A percentile compares a stretch with the other conserved stretches of the same genome.
Conservation (phyloP, 192 early-diverging fungal species). For the Geranomyces variabilis region DNA sequence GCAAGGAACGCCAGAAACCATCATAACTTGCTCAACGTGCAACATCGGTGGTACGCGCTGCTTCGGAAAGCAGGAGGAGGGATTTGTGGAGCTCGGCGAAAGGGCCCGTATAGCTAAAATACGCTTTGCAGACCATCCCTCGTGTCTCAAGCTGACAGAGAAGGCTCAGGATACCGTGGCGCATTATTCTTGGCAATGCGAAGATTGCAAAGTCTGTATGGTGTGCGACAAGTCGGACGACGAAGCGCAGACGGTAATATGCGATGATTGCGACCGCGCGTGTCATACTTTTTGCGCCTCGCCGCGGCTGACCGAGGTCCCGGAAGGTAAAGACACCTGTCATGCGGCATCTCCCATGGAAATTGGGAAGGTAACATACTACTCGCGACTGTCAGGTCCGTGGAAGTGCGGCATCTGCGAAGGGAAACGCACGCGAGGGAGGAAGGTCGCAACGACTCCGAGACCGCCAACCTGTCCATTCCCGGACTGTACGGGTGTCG, state of each 20-base stretch:
- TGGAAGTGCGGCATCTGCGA: conserved; percentile 21
- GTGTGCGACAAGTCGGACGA: conserved; percentile 10
- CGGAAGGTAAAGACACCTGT: conserved; percentile 54
- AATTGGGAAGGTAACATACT: neutral
- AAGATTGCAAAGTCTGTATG: conserved; percentile 32
- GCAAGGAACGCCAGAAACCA: conserved; percentile 12
- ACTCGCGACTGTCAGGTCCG: neutral
- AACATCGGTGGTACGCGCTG: conserved; percentile 19
- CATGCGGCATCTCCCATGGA: no score
- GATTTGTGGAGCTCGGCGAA: neutral
- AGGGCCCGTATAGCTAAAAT: neutral
- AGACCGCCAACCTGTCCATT: neutral
- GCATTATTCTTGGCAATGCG: conserved; percentile 28
- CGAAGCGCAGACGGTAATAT: conserved; percentile 50
- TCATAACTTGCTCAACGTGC: conserved; percentile 19
- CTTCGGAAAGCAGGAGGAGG: neutral
- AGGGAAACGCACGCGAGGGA: neutral
- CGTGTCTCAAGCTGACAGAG: conserved; percentile 15
- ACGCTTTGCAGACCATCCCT: conserved; percentile 16
- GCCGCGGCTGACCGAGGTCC: conserved; percentile 43
- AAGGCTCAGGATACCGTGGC: conserved; percentile 18
- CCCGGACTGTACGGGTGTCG: neutral
- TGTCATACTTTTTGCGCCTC: conserved; percentile 54
- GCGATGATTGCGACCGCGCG: conserved; percentile 59
- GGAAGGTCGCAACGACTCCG: neutral